phyloP scores from a whole-genome alignment of 2,329 filamentous ascomycete genomes.

The Trichophyton verrucosum region DNA sequence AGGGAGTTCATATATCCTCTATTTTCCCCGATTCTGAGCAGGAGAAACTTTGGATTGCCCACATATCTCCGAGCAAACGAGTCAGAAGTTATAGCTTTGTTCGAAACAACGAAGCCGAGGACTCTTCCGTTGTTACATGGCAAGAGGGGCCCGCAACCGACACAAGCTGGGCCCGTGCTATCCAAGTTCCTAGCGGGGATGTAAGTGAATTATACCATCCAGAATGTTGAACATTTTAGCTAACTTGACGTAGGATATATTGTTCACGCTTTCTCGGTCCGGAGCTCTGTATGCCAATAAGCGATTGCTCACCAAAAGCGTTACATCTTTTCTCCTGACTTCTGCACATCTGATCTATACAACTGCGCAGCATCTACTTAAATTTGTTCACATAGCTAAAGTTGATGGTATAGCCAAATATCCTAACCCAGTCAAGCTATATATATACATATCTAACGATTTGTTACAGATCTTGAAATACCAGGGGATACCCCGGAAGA shows the following conservation, averaged over 20 bases:
- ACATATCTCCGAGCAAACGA: conserved; percentile 17
- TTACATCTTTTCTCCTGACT: conserved; percentile 80
- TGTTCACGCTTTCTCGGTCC: conserved; percentile 57
- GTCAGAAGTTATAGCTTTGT: conserved; percentile 24
- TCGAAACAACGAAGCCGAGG: conserved; percentile 13
- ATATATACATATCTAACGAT: neutral
- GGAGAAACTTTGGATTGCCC: conserved; percentile 28
- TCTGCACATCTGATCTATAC: conserved; percentile 78
- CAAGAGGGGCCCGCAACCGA: conserved; percentile 24
- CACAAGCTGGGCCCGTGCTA: conserved; percentile 28
- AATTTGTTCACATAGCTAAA: conserved; percentile 72
- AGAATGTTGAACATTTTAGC: neutral
- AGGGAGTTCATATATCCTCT: conserved; percentile 25
- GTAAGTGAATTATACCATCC: conserved; percentile 18
- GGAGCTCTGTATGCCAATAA: conserved; percentile 71
- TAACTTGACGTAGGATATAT: conserved; percentile 29
- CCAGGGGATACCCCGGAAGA: conserved; percentile 79
- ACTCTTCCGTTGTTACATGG: conserved; percentile 17
- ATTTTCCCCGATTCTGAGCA: conserved; percentile 25
- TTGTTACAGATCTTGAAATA: conserved; percentile 57
- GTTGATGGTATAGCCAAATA: conserved; percentile 45
- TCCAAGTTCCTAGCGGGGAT: conserved; percentile 28
- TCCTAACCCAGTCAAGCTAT: conserved; percentile 14
- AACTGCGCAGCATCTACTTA: conserved; percentile 81
- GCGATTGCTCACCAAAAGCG: conserved; percentile 64